Evolutionary conservation across 306 rosid genomes (phyloP), one percentile per base, ranked within the genome.

Genomic region (Arachis stenosperma): DNA sequence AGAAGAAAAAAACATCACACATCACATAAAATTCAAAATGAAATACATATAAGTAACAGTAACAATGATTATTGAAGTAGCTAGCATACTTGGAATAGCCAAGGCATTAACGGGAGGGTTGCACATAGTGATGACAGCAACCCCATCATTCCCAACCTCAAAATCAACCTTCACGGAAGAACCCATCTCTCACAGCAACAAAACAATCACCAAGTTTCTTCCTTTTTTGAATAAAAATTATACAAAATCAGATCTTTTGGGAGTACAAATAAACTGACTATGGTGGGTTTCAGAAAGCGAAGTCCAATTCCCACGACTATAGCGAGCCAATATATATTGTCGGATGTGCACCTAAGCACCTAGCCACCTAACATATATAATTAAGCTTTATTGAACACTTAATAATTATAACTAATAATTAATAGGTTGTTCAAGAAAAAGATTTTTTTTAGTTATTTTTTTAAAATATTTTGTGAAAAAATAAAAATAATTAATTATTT

Each of bases 91-190:
- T 29, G 88, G 82, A 70, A 88, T 39, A 39, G 96, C 99, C 67
- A 94, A 71, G 70, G 97, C 99, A 85, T 95, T 91, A 0, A 91
- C 99, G 1, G 99, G 99, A 62, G 97, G 99, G 64, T 95, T 91
- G 55, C 78, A 83, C 69, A 95, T 83, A 64, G 98, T 81, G 78
- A 95, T 88, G 22, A 95, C 75, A 7, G 97, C 99, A 72, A 95
- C 98, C 85, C 93, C 98, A 71, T 95, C 98, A 82, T 46, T 66
- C 62, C 98, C 99, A 63, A 95, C 89, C 75, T 91, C 93, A 83
- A 91, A 52, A 83, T 88, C 95, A 73, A 94, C 91, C 71, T 80
- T 86, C 11, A 79, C 74, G 33, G 78, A 54, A 54, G 78, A 54
- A 54, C 89, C 88, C 98, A 91, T 95, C 53, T 69, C 74, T 43